Evolutionary conservation across 208 protist genomes (phyloP).

Genomic region (Crithidia sp.): DNA sequence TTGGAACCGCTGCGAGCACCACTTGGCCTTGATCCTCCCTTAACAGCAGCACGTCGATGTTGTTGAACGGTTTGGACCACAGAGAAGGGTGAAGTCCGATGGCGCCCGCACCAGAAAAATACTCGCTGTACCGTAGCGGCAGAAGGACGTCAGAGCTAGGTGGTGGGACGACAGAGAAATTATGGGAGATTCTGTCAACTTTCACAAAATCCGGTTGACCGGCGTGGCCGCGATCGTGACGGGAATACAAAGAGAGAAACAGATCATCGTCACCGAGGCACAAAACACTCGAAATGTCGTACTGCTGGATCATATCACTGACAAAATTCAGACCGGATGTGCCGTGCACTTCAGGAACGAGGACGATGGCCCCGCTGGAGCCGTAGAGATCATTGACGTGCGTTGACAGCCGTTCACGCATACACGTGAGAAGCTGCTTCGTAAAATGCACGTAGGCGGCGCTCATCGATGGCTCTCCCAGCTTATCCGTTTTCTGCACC

Average conservation of each 20-base stretch:
- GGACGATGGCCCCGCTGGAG: conserved; percentile 75
- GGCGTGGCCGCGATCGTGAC: conserved; percentile 31
- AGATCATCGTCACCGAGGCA: conserved; percentile 79
- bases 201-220: conserved; percentile 26
- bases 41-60: conserved; percentile 67
- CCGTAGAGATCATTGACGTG: conserved; percentile 62
- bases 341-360: conserved; percentile 73
- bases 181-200: conserved; percentile 73
- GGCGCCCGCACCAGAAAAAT: conserved; percentile 75
- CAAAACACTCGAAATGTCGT: conserved; percentile 69
- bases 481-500: conserved; percentile 39
- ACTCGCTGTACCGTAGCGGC: conserved; percentile 53
- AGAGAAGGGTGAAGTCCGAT: conserved; percentile 66
- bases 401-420: conserved; percentile 48
- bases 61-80: conserved; percentile 67
- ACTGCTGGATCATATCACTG: conserved; percentile 61
- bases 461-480: conserved; percentile 52
- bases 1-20: conserved; percentile 52
- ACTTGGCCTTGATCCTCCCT: conserved; percentile 67
- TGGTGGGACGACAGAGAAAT: conserved; percentile 42
- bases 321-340: conserved; percentile 69
- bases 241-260: conserved; percentile 63
- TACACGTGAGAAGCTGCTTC: conserved; percentile 37
- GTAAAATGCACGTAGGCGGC: conserved; percentile 70
- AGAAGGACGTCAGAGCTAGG: conserved; percentile 37